phyloP scores from a whole-genome alignment of 192 early-diverging fungal species.

The Anaeromyces robustus region DNA sequence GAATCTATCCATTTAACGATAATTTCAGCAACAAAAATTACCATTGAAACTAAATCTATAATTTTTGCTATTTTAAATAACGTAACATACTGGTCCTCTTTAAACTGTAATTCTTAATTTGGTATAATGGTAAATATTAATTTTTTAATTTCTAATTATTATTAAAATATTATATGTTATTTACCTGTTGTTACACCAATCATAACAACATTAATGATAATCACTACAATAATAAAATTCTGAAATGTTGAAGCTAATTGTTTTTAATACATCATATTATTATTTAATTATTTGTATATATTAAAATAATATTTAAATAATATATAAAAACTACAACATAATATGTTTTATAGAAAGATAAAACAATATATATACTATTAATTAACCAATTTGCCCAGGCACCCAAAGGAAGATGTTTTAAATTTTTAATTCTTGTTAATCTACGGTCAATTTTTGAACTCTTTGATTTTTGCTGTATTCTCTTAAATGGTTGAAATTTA shows the following conservation, averaged over 20 bases:
- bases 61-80: constrained; percentile 4
- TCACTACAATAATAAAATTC: background rate
- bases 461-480: constrained; percentile 13
- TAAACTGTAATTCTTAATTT: background rate
- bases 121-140: too few relatives aligned
- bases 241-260: background rate
- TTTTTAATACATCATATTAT: too few relatives aligned
- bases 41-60: constrained; percentile 1
- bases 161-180: background rate
- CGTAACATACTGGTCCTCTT: background rate
- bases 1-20: constrained; percentile 6
- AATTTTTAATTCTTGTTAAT: constrained; percentile 17
- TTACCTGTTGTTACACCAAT: constrained; percentile 5
- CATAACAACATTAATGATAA: constrained; percentile 5
- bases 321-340: too few relatives aligned
- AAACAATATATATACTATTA: background rate
- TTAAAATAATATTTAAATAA: too few relatives aligned
- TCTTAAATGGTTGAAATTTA: constrained; percentile 25
- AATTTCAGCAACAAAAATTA: constrained; percentile 5
- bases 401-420: constrained; percentile 15
- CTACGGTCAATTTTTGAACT: constrained; percentile 16
- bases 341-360: too few relatives aligned
- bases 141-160: too few relatives aligned
- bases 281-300: background rate
- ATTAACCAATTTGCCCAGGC: constrained; percentile 23